These are phyloP conservation scores for Clarireedia sp. DNA, from an alignment of 2,329 filamentous ascomycete species.

Conservation along the genomic window DNA sequence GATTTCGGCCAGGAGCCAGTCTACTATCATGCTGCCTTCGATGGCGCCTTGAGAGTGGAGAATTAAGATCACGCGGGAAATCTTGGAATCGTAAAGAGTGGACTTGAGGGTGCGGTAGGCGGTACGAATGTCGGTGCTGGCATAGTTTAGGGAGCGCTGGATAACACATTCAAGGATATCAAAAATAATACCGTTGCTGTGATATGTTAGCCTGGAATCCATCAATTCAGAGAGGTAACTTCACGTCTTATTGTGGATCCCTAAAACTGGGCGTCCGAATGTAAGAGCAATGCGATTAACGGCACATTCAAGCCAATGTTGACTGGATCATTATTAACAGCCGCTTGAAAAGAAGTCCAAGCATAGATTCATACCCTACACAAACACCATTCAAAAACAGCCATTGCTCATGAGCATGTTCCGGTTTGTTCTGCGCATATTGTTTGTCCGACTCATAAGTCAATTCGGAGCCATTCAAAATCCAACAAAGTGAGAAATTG, in stretches of 20 bases:
- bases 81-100: slow-evolving; percentile 51
- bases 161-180: slow-evolving; percentile 71
- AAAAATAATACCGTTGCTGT: slow-evolving; percentile 56
- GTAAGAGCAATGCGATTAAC: slow-evolving; percentile 63
- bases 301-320: slow-evolving; percentile 63
- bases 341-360: neutral
- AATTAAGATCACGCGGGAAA: slow-evolving; percentile 65
- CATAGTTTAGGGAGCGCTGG: slow-evolving; percentile 66
- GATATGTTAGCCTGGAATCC: neutral
- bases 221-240: neutral
- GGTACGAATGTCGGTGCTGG: slow-evolving; percentile 57
- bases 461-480: slow-evolving; percentile 43
- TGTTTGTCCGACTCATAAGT: slow-evolving; percentile 45
- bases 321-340: slow-evolving; percentile 29
- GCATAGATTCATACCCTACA: slow-evolving; percentile 41
- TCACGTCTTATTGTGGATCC: slow-evolving; percentile 67
- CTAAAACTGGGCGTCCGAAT: slow-evolving; percentile 62
- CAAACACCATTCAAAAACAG: slow-evolving; percentile 72
- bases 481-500: slow-evolving; percentile 43
- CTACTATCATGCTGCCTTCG: slow-evolving; percentile 62
- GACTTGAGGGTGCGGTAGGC: slow-evolving; percentile 57
- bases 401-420: slow-evolving; percentile 60
- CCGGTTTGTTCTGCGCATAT: slow-evolving; percentile 41
- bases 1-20: slow-evolving; percentile 69
- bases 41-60: slow-evolving; percentile 74